These are phyloP conservation scores for Trametes cubensis DNA, from an alignment of 768 basidiomycete genomes.

Conservation along the genomic window DNA sequence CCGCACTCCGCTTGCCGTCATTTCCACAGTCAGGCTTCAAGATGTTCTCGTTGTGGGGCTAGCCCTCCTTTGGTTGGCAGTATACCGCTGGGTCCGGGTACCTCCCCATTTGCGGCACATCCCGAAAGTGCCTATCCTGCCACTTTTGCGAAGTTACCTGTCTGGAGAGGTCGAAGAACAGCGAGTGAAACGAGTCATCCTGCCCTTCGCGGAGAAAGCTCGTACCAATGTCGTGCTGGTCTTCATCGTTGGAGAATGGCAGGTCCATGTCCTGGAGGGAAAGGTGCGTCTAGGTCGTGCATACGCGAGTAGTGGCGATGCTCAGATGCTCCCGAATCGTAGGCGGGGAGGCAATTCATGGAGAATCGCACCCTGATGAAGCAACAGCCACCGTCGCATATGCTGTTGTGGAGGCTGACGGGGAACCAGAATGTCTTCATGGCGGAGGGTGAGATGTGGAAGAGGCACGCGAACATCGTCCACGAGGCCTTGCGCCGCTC, in stretches of 20 bases:
- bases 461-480: constrained; percentile 40
- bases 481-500: constrained; percentile 39
- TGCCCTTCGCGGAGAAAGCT: constrained; percentile 39
- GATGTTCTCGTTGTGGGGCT: background rate
- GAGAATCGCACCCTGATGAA: constrained; percentile 21
- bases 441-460: constrained; percentile 44
- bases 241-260: constrained; percentile 45
- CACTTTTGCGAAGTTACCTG: constrained; percentile 11
- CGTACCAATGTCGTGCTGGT: constrained; percentile 41
- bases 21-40: too few species aligned
- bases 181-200: constrained; percentile 38
- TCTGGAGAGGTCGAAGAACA: constrained; percentile 39
- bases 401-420: constrained; percentile 41
- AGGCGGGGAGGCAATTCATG: constrained; percentile 4
- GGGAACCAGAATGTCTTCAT: constrained; percentile 41
- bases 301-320: too few species aligned
- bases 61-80: background rate
- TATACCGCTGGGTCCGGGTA: constrained; percentile 7
- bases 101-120: constrained; percentile 16
- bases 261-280: constrained; percentile 42
- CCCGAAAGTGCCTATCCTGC: constrained; percentile 13
- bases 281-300: constrained; percentile 28
- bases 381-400: constrained; percentile 35
- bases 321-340: background rate
- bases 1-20: too few species aligned